Conservation (phyloP, 129 eudicot genomes). For the Tagetes erecta region DNA sequence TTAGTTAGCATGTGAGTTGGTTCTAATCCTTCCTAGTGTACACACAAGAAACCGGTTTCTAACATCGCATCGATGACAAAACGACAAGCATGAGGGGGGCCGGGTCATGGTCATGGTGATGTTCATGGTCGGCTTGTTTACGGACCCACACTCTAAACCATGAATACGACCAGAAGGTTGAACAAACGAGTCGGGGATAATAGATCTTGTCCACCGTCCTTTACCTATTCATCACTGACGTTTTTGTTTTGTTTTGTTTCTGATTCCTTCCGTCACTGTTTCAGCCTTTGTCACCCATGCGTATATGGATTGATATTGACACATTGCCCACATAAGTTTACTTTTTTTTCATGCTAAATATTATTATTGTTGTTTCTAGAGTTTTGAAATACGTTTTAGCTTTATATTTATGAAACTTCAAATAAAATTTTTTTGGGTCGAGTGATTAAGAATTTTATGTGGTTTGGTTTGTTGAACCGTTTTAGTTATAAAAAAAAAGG, state of each 20-base stretch:
- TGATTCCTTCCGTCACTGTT: slow-evolving; percentile 16
- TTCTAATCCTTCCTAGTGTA: neutral
- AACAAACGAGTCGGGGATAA: neutral
- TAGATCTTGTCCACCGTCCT: slow-evolving; percentile 26
- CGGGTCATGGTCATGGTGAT: too few relatives aligned
- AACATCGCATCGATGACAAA: neutral
- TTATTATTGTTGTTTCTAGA: too few relatives aligned
- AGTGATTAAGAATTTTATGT: too few relatives aligned
- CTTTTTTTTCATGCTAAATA: too few relatives aligned
- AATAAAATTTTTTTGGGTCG: too few relatives aligned
- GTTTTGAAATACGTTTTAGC: too few relatives aligned
- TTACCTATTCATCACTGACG: slow-evolving; percentile 16
- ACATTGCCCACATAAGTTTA: neutral
- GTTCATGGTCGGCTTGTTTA: slow-evolving; percentile 2
- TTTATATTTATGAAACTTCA: too few relatives aligned
- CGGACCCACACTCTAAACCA: slow-evolving; percentile 6
- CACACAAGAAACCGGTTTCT: slow-evolving; percentile 4
- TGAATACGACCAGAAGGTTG: neutral
- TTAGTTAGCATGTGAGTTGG: too few relatives aligned
- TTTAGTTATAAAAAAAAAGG: too few relatives aligned
- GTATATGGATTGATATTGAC: slow-evolving; percentile 23
- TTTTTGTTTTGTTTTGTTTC: neutral
- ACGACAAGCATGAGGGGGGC: neutral
- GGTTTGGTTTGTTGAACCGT: too few relatives aligned
- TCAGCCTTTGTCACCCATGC: slow-evolving; percentile 41